These are phyloP conservation scores for Petunia axillaris DNA, from an alignment of 257 asterid species.

Conservation along the genomic window DNA sequence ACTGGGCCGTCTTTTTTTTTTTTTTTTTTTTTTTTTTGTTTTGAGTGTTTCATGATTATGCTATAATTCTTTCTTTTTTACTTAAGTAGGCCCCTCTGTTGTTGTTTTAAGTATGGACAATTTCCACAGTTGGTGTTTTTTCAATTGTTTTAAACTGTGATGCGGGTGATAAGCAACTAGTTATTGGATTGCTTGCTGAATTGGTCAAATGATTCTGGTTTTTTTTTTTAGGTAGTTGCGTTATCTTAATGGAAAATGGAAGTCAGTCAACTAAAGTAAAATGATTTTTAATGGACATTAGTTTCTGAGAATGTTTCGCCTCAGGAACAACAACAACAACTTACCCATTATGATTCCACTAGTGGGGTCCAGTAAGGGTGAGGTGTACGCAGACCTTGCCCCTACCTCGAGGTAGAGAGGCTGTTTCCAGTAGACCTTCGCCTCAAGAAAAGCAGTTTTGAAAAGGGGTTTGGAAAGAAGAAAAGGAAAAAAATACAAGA, in stretches of 20 bases:
- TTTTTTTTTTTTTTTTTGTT: too few relatives aligned
- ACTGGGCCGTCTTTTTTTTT: too few relatives aligned
- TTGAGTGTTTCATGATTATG: too few relatives aligned
- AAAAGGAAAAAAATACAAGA: too few relatives aligned
- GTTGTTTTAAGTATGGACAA: background rate
- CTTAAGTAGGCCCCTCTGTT: background rate
- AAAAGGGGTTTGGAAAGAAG: too few relatives aligned
- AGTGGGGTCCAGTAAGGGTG: too few relatives aligned
- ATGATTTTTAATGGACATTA: background rate
- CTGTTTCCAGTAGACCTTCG: too few relatives aligned
- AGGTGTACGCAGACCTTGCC: too few relatives aligned
- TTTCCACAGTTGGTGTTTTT: background rate
- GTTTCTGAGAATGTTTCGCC: background rate
- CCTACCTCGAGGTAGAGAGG: too few relatives aligned
- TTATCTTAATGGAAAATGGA: background rate
- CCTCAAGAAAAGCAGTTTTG: too few relatives aligned
- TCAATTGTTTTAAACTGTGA: background rate
- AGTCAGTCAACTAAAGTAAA: background rate
- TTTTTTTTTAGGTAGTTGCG: background rate
- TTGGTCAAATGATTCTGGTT: slow-evolving; percentile 5
- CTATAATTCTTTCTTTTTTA: background rate
- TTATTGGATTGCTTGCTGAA: slow-evolving; percentile 12
- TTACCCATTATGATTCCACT: too few relatives aligned
- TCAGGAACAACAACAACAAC: too few relatives aligned
- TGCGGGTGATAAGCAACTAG: background rate